A percentile compares a stretch with the other conserved stretches of the same genome.
Evolutionary conservation across 2,329 filamentous ascomycete species (phyloP).

Genomic region (Monosporascus sp.): DNA sequence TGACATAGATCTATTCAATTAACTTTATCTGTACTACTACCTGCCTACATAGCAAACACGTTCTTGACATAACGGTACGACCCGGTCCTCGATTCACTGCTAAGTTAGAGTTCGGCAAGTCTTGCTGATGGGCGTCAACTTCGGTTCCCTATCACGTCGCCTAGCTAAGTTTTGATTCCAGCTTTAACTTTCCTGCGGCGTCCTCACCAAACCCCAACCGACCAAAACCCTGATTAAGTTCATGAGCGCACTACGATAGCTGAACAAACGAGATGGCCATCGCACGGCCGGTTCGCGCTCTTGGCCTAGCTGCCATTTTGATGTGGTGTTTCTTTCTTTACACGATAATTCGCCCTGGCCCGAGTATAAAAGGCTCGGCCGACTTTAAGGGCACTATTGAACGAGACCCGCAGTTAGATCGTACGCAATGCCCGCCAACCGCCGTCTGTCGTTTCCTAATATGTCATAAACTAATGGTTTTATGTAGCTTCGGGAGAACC

Average conservation of each 20-base stretch:
- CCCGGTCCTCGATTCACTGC: too few relatives aligned
- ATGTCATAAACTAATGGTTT: conserved; percentile 3
- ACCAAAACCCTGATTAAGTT: conserved; percentile 9
- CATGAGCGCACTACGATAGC: conserved; percentile 21
- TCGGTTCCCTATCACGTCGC: background rate
- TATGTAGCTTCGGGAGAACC: conserved; percentile 74
- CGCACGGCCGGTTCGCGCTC: conserved; percentile 75
- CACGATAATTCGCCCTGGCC: conserved; percentile 59
- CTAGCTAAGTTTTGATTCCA: background rate
- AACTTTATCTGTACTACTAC: background rate
- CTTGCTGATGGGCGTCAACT: background rate
- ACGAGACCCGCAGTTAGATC: conserved; percentile 79
- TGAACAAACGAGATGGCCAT: conserved; percentile 62
- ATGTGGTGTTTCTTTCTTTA: conserved; percentile 77
- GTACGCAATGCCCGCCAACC: conserved; percentile 45
- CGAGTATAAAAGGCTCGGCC: conserved; percentile 32
- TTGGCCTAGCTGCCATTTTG: conserved; percentile 65
- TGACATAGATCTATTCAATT: background rate
- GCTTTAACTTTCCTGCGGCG: background rate
- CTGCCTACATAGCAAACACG: too few relatives aligned
- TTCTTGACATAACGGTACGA: too few relatives aligned
- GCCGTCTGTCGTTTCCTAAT: background rate
- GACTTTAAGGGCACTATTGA: conserved; percentile 42
- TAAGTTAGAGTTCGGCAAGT: background rate
- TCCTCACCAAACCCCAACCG: background rate